Conservation (phyloP, 2,329 filamentous ascomycete genomes). For the Fusarium sp. region DNA sequence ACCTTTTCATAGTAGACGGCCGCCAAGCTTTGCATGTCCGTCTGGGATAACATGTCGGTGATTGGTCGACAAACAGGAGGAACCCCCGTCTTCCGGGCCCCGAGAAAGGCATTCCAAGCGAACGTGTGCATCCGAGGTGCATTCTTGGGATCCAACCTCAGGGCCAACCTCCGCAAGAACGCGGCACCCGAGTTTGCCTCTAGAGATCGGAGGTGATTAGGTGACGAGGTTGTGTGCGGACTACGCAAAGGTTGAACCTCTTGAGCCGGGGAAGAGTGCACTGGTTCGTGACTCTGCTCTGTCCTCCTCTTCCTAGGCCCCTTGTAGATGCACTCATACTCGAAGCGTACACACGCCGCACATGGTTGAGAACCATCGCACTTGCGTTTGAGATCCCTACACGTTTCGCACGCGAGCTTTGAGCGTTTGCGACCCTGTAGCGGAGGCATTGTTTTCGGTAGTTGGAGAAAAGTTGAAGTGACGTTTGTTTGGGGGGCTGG, state of each 20-base stretch:
- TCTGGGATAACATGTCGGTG: conserved; percentile 59
- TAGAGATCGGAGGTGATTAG: conserved; percentile 54
- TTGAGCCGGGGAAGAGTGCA: conserved; percentile 9
- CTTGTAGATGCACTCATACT: conserved; percentile 64
- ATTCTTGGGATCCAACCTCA: conserved; percentile 64
- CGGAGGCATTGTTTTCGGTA: conserved; percentile 27
- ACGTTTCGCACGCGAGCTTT: conserved; percentile 61
- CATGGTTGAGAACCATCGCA: conserved; percentile 67
- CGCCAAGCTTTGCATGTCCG: conserved; percentile 60
- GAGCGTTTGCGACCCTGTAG: conserved; percentile 51
- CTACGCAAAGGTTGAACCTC: neutral
- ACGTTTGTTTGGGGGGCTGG: neutral
- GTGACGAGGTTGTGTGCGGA: conserved; percentile 27
- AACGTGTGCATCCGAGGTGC: conserved; percentile 67
- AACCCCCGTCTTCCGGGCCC: conserved; percentile 39
- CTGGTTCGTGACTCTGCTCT: neutral
- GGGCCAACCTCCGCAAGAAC: conserved; percentile 64
- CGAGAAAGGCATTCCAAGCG: conserved; percentile 62
- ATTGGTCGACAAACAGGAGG: conserved; percentile 51
- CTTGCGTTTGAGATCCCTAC: conserved; percentile 67
- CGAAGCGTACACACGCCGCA: conserved; percentile 64
- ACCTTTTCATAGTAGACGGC: conserved; percentile 65
- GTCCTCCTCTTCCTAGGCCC: conserved; percentile 21
- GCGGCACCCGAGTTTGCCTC: conserved; percentile 70
- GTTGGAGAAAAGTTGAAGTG: neutral